Evolutionary conservation across 371 early-diverging fungal genomes (phyloP), one percentile per base, ranked within the genome.

Genomic region (Rhizopus microsporus): DNA sequence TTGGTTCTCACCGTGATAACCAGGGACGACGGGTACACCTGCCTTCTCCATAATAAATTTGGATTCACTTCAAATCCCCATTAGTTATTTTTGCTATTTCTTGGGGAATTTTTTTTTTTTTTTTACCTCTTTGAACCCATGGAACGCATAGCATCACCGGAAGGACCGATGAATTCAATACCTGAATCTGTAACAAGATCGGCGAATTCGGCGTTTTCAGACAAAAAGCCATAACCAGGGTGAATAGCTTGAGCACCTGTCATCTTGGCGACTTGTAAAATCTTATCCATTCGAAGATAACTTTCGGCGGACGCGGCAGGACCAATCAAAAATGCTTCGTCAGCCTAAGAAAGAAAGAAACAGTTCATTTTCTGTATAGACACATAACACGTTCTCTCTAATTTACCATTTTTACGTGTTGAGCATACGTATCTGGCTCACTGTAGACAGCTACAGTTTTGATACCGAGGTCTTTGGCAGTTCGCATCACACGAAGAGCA

Each of bases 161-260:
- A 88, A 29, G 99, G 99, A 6, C 99, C 99, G 62, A 99, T 95
- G 69, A 99, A 99, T 9, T 78, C 80, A 12, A 91, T 61, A 15
- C 74, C 64, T 43, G 81, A 84, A 17, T 81, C 76, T 9, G 78
- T 86, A 16, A 95, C 87, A 46, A 77, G 80, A 35, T 90, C 83
- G 8, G 94, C 93, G 75, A 99, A 95, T 40, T 80, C 84, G 7
- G 91, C 86, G 79, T 98, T 97, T 72, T 99, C 99, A 6, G 96
- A 96, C 59, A 97, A 85, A 82, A 95, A 99, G 40, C 95, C 95
- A 65, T 95, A 96, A 31, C 95, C 95, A 1, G 96, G 96, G 69
- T 98, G 97, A 46, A 98, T 90, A 31, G 95, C 96, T 82, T 93
- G 92, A 43, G 95, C 89, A 23, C 95, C 93, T 43, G 90, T 90